Conservation (phyloP, 192 early-diverging fungal genomes). For the Lobosporangium transversale region DNA sequence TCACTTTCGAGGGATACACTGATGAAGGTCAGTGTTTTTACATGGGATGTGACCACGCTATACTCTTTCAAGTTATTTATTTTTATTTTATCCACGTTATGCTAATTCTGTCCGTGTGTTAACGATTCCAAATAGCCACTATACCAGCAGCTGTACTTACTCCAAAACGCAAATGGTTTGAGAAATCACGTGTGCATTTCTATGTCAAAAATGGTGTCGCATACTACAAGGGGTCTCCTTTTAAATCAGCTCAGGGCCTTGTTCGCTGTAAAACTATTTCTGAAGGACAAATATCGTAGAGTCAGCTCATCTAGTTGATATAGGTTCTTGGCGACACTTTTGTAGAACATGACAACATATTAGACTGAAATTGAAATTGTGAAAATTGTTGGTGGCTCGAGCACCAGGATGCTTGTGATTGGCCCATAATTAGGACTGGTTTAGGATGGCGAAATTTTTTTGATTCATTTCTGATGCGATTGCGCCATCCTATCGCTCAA, state of each 20-base stretch:
- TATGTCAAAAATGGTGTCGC: slow-evolving; percentile 42
- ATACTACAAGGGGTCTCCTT: slow-evolving; percentile 47
- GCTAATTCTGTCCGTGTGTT: too few relatives aligned
- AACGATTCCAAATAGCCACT: slow-evolving; percentile 11
- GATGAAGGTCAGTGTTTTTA: slow-evolving; percentile 9
- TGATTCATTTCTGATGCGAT: too few relatives aligned
- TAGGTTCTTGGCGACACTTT: too few relatives aligned
- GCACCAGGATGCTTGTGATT: too few relatives aligned
- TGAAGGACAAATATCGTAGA: slow-evolving; percentile 41
- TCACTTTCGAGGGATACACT: slow-evolving; percentile 57
- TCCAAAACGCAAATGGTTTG: slow-evolving; percentile 52
- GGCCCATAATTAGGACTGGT: too few relatives aligned
- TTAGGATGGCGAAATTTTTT: too few relatives aligned
- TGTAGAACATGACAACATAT: too few relatives aligned
- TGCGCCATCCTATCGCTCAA: too few relatives aligned
- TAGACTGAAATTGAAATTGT: too few relatives aligned
- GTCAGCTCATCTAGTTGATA: too few relatives aligned
- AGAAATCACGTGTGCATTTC: slow-evolving; percentile 35
- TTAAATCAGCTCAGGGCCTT: slow-evolving; percentile 35
- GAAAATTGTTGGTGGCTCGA: too few relatives aligned
- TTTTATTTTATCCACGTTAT: background rate
- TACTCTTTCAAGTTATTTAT: background rate
- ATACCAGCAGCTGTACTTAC: slow-evolving; percentile 35
- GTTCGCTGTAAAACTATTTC: slow-evolving; percentile 40
- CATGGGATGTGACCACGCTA: background rate